phyloP scores from a whole-genome alignment of 2,329 filamentous ascomycete species.

The Rutstroemia sydowiana region DNA sequence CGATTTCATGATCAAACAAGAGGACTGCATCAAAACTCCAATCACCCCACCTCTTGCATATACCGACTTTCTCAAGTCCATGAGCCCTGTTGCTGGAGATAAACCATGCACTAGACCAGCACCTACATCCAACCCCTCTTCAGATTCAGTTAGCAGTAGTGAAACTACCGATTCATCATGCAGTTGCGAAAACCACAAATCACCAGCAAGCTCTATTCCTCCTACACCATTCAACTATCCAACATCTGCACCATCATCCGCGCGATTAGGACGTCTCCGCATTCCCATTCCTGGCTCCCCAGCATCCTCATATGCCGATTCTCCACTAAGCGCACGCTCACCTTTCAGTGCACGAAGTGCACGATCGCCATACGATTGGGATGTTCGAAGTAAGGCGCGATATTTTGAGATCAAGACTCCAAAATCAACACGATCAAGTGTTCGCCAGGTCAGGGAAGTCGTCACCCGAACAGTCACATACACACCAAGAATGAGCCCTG shows the following conservation, averaged over 20 bases:
- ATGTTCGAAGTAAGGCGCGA: conserved; percentile 58
- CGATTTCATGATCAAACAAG: conserved; percentile 57
- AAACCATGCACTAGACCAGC: conserved; percentile 39
- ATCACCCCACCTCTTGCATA: conserved; percentile 89
- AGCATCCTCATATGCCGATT: conserved; percentile 57
- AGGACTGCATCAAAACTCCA: conserved; percentile 65
- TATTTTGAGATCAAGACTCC: conserved; percentile 51
- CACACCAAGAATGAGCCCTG: conserved; percentile 77
- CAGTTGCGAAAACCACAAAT: conserved; percentile 46
- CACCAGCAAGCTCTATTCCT: conserved; percentile 50
- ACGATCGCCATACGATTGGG: conserved; percentile 73
- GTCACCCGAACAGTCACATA: conserved; percentile 93
- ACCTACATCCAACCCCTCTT: conserved; percentile 37
- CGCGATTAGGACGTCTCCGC: conserved; percentile 54
- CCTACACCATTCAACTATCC: conserved; percentile 50
- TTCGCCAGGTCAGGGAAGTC: conserved; percentile 74
- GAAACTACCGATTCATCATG: conserved; percentile 50
- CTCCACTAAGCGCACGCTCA: conserved; percentile 50
- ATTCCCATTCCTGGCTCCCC: conserved; percentile 74
- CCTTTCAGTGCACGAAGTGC: conserved; percentile 62
- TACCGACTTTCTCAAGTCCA: conserved; percentile 82
- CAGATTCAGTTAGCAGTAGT: conserved; percentile 25
- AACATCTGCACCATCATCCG: conserved; percentile 53
- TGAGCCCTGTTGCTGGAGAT: conserved; percentile 37
- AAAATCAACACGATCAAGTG: conserved; percentile 52